Evolutionary conservation across 2,329 filamentous ascomycete species (phyloP), one percentile per base, ranked within the genome.

Genomic region (Sporothrix mexicana): DNA sequence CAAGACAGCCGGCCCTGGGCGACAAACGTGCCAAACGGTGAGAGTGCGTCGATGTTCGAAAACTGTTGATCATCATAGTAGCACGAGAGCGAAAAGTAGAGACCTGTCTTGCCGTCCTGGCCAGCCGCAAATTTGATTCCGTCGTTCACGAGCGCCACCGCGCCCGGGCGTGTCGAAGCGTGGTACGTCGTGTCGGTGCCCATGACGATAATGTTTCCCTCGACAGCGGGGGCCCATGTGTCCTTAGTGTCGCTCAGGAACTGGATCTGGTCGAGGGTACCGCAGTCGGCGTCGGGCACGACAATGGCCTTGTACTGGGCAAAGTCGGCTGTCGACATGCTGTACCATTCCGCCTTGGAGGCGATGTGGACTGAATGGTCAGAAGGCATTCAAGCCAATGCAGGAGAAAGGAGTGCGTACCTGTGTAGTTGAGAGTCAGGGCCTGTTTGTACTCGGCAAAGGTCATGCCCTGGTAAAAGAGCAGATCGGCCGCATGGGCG

Each of bases 231-330:
- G 8, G 80, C 80, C 83, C 83, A 84, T 10, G 76, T 75, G 3
- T 77, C 75, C 73, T 83, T 83, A 30, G 82, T 82, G 51, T 80
- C 79, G 43, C 80, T 78, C 10, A 84, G 77, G 72, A 84, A 82
- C 41, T 79, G 76, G 72, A 84, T 79, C 15, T 76, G 74, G 69
- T 71, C 73, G 77, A 75, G 68, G n/a, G 77, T 75, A 8, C 77
- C 78, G 73, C 81, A 81, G 64, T 79, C 77, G 12, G 82, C 80
- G 73, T 85, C 84, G 7, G 82, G 80, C 51, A 85, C 78, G 70
- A 85, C 77, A 69, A 85, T 82, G 13, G 83, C 83, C 76, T 83
- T 84, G 80, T 80, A 85, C 71, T 80, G 78, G 62, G 82, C 79
- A 76, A 84, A 84, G 73, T 85, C 83, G 49, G 78, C 78, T 1